A percentile compares a stretch with the other conserved stretches of the same genome.
phyloP scores from a whole-genome alignment of 192 early-diverging fungal genomes.

The Umbelopsis sp. region DNA sequence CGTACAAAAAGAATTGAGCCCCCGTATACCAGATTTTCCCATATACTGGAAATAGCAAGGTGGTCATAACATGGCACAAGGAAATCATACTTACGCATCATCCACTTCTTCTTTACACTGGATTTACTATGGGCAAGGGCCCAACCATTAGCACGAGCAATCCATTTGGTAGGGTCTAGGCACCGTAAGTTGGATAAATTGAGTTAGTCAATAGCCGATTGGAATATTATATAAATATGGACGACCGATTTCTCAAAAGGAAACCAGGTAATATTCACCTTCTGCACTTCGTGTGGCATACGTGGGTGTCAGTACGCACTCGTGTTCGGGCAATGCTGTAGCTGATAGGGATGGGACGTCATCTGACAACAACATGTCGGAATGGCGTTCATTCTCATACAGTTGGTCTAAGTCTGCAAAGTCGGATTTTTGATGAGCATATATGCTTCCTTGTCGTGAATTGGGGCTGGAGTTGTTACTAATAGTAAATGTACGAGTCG shows the following conservation, averaged over 20 bases:
- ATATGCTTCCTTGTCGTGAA: background rate
- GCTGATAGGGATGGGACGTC: background rate
- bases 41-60: background rate
- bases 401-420: background rate
- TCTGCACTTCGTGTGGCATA: constrained; percentile 42
- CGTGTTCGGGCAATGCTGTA: background rate
- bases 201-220: background rate
- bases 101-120: constrained; percentile 25
- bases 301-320: constrained; percentile 52
- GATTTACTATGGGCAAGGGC: constrained; percentile 34
- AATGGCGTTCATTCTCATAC: constrained; percentile 1
- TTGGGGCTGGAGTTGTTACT: background rate
- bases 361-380: constrained; percentile 12
- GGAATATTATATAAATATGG: background rate
- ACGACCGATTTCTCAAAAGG: background rate
- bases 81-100: constrained; percentile 30
- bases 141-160: constrained; percentile 35
- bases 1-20: background rate
- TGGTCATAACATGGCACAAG: background rate
- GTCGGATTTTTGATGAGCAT: background rate
- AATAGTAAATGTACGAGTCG: constrained; percentile 1
- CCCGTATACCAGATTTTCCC: background rate
- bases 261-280: constrained; percentile 8
- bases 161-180: constrained; percentile 30
- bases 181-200: background rate